Percentiles rank a stretch among this genome's conserved stretches.
Conservation (phyloP, 306 rosid genomes). For the Dalbergia oliveri region DNA sequence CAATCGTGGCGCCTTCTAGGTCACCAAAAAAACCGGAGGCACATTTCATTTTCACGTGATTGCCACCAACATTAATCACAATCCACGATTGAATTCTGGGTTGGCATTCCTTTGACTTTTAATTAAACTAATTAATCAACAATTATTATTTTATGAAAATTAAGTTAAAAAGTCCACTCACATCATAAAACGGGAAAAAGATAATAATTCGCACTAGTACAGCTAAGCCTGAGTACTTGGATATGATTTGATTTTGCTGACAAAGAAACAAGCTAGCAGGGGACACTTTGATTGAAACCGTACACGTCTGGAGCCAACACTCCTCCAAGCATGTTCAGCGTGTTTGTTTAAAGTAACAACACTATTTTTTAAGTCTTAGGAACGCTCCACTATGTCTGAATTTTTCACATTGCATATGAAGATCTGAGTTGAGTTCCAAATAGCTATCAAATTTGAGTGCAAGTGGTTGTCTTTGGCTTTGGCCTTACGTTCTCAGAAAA, state of each 20-base stretch:
- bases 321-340: not conserved
- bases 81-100: not conserved
- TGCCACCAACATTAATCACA: not conserved
- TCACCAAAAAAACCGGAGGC: no score
- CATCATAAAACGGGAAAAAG: not conserved
- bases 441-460: not conserved
- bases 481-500: not conserved
- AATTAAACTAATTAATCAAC: not conserved
- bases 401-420: not conserved
- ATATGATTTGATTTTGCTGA: not conserved
- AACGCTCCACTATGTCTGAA: not conserved
- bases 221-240: conserved; percentile 32
- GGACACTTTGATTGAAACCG: conserved; percentile 1
- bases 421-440: not conserved
- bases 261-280: not conserved
- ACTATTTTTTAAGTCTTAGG: not conserved
- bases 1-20: conserved; percentile 4
- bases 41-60: conserved; percentile 18
- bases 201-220: not conserved
- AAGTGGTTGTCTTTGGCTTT: conserved; percentile 15
- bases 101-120: conserved; percentile 33
- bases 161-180: not conserved
- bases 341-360: not conserved
- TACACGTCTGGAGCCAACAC: not conserved
- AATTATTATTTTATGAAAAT: not conserved